A percentile compares a stretch with the other conserved stretches of the same genome.
Conservation (phyloP, 225 moss, liverwort and hornwort genomes). For the Pleurozium schreberi region DNA sequence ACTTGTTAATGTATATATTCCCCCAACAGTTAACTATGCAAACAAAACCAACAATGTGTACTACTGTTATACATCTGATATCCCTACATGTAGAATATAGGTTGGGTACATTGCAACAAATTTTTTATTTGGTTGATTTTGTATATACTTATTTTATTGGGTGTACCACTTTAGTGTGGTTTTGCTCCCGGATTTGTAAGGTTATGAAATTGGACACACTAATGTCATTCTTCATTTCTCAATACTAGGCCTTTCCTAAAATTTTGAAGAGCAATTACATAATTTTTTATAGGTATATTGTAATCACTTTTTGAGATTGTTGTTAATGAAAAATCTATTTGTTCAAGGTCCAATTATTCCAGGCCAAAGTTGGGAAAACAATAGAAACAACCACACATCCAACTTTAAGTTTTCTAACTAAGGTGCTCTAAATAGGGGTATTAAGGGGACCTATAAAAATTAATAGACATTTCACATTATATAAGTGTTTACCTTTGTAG, state of each 20-base stretch:
- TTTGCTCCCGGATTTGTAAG: background rate
- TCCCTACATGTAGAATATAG: background rate
- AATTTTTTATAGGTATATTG: accelerated
- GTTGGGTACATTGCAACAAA: accelerated
- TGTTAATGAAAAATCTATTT: background rate
- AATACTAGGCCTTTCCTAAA: accelerated
- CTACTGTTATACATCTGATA: background rate
- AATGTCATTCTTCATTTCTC: background rate
- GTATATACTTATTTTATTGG: accelerated
- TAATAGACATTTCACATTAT: too few relatives aligned
- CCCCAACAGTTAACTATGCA: too few relatives aligned
- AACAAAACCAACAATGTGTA: background rate
- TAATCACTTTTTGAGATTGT: background rate
- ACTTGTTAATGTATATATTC: too few relatives aligned
- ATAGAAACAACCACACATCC: background rate
- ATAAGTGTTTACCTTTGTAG: too few relatives aligned
- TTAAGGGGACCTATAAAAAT: too few relatives aligned
- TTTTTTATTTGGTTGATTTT: background rate
- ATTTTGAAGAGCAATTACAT: background rate
- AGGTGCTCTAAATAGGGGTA: too few relatives aligned
- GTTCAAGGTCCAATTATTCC: too few relatives aligned
- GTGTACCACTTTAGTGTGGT: accelerated
- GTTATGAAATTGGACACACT: background rate
- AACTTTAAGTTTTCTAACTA: background rate
- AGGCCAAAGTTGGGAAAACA: background rate